Percentiles rank a stretch among this genome's conserved stretches.
Evolutionary conservation across 2,329 filamentous ascomycete species (phyloP).

Genomic region (Ophiostoma triangulosporum): DNA sequence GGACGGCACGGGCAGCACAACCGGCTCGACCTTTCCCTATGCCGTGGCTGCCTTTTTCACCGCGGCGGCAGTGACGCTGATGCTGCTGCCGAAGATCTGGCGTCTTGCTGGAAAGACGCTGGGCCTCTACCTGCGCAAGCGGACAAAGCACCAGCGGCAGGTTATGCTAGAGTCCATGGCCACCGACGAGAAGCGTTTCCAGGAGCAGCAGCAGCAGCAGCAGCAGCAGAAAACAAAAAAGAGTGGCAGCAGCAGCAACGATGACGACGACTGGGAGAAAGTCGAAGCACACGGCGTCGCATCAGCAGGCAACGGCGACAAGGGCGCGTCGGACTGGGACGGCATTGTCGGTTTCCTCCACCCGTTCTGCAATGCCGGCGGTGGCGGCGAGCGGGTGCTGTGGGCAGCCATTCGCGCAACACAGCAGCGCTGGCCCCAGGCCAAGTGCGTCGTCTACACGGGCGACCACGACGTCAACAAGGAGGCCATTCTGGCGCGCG

Average conservation of each 20-base stretch:
- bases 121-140: conserved; percentile 49
- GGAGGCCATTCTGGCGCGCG: conserved; percentile 59
- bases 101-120: conserved; percentile 28
- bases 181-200: conserved; percentile 29
- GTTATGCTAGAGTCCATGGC: conserved; percentile 41
- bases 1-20: background rate
- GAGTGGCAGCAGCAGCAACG: conserved; percentile 14
- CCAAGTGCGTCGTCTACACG: conserved; percentile 86
- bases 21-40: background rate
- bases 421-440: conserved; percentile 75
- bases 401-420: conserved; percentile 92
- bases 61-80: conserved; percentile 16
- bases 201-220: conserved; percentile 22
- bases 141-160: conserved; percentile 47
- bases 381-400: conserved; percentile 86
- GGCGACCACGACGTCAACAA: conserved; percentile 86
- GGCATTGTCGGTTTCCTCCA: conserved; percentile 94
- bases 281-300: conserved; percentile 36
- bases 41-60: conserved; percentile 1
- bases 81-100: conserved; percentile 25
- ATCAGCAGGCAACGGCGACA: conserved; percentile 25
- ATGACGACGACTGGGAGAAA: conserved; percentile 58
- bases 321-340: conserved; percentile 50
- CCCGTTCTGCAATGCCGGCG: conserved; percentile 95
- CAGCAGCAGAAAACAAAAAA: conserved; percentile 18